A percentile compares a stretch with the other conserved stretches of the same genome.
These are phyloP conservation scores for Balakata baccata DNA, from an alignment of 345 rosid genomes.

Conservation along the genomic window DNA sequence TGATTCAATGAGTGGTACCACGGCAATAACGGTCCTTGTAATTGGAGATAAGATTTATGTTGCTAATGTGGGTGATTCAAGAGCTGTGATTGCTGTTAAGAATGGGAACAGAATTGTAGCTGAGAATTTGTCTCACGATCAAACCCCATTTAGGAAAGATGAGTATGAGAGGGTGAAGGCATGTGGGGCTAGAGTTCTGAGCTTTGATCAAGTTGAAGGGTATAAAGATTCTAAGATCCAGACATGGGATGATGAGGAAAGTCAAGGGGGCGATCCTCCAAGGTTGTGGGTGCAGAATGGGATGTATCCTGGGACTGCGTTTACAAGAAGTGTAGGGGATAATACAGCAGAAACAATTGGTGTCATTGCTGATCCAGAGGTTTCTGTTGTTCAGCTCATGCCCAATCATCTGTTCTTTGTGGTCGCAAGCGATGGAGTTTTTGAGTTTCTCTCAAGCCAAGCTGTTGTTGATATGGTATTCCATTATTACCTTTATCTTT, in stretches of 20 bases:
- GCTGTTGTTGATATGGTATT: slow-evolving; percentile 82
- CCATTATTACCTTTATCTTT: neutral
- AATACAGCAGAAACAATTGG: slow-evolving; percentile 80
- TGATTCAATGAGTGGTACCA: slow-evolving; percentile 92
- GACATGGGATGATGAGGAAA: slow-evolving; percentile 85
- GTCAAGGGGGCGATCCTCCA: slow-evolving; percentile 88
- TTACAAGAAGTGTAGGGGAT: slow-evolving; percentile 92
- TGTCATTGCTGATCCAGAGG: slow-evolving; percentile 80
- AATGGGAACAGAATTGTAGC: slow-evolving; percentile 58
- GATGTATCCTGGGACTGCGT: slow-evolving; percentile 95
- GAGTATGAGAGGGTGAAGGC: slow-evolving; percentile 87
- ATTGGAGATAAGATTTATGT: slow-evolving; percentile 74
- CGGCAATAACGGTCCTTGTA: slow-evolving; percentile 88
- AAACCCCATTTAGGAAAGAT: slow-evolving; percentile 90
- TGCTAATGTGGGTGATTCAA: slow-evolving; percentile 97
- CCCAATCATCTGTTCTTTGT: slow-evolving; percentile 75
- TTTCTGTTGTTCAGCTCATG: slow-evolving; percentile 55
- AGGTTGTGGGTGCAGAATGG: slow-evolving; percentile 93
- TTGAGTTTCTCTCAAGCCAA: slow-evolving; percentile 93
- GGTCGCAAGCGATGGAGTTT: slow-evolving; percentile 95
- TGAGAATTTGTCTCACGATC: slow-evolving; percentile 83
- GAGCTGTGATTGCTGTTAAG: slow-evolving; percentile 81
- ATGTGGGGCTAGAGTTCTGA: slow-evolving; percentile 89
- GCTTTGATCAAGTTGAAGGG: slow-evolving; percentile 95
- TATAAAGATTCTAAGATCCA: slow-evolving; percentile 80